Evolutionary conservation across 169 alveolate genomes (phyloP).

Genomic region (Fabrea salina): DNA sequence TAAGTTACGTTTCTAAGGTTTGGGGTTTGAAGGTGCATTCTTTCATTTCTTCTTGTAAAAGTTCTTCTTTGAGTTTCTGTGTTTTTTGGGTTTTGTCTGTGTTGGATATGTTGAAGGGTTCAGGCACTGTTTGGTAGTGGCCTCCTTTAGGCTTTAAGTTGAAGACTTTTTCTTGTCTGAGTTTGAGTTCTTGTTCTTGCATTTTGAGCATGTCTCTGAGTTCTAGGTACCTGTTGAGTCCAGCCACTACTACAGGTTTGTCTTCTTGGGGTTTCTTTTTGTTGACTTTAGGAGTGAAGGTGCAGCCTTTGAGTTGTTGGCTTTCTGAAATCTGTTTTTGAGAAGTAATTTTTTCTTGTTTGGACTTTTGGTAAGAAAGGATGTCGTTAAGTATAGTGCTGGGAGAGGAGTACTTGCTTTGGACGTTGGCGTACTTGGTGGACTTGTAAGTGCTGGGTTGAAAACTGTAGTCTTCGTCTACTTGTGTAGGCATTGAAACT

Average conservation of each 20-base stretch:
- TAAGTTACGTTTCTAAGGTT: slow-evolving; percentile 9
- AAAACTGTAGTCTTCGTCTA: background rate
- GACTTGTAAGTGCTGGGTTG: background rate
- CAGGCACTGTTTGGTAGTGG: background rate
- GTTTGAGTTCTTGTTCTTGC: slow-evolving; percentile 1
- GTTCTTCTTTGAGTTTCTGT: slow-evolving; percentile 6
- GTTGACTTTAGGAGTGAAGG: slow-evolving; percentile 4
- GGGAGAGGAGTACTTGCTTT: slow-evolving; percentile 7
- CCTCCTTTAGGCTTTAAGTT: background rate
- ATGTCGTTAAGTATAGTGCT: background rate
- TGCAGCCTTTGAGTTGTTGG: slow-evolving; percentile 2
- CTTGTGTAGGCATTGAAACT: background rate
- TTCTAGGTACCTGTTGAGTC: background rate
- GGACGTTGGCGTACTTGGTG: background rate
- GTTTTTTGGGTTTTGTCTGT: background rate
- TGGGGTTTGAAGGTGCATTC: slow-evolving; percentile 27
- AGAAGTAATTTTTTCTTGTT: background rate
- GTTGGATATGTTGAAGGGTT: slow-evolving; percentile 4
- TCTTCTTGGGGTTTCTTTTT: background rate
- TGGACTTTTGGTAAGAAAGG: background rate
- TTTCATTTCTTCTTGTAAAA: background rate
- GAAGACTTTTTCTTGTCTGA: slow-evolving; percentile 14
- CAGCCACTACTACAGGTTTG: background rate
- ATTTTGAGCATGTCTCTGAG: background rate
- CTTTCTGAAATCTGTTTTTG: background rate